Evolutionary conservation across 2,329 filamentous ascomycete genomes (phyloP), one percentile per base, ranked within the genome.

Genomic region (Cytospora piceae): DNA sequence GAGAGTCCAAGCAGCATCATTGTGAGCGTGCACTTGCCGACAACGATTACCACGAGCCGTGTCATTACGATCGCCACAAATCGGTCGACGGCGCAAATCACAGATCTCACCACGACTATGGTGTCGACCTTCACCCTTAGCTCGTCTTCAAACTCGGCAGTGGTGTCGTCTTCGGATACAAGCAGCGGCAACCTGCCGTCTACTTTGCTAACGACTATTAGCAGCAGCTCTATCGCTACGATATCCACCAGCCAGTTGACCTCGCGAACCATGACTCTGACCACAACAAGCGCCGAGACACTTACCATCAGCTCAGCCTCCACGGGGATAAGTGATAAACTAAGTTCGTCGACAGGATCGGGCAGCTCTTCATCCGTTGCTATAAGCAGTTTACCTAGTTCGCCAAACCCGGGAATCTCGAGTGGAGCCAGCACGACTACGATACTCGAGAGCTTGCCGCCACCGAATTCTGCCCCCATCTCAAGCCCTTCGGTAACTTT

Each of bases 11-110:
- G 4, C 3, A 55, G 49, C 7, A 22, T 14, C 31, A 31, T 37
- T 49, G 20, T 22, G 8, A 42, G 49, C 56, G 17, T 46, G 11
- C 56, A 56, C 24, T 42, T 59, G 2, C 63, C 63, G 3, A 46
- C 57, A 7, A 67, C 63, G 9, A 12, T 57, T 2, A 66, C 63
- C 14, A 67, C 63, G 31, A 66, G 55, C 55, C 12, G 53, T 46
- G 39, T 46, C 56, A 46, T 59, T 31, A 59, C 59, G 2, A 55
- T 66, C 9, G 63, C 66, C 22, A 67, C 63, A 24, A 67, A 67
- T 37, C 27, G 42, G 7, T 67, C 66, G n/a, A 67, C 66, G n/a
- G 46, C 58, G 39, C 66, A 65, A 31, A 37, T 67, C 5, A 65
- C 66, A 49, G 59, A 65, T 22, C n/a, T 60, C 6, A 65, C 63